These are phyloP conservation scores for Monilinia vaccinii-corymbosi DNA, from an alignment of 2,329 filamentous ascomycete species.

Conservation along the genomic window DNA sequence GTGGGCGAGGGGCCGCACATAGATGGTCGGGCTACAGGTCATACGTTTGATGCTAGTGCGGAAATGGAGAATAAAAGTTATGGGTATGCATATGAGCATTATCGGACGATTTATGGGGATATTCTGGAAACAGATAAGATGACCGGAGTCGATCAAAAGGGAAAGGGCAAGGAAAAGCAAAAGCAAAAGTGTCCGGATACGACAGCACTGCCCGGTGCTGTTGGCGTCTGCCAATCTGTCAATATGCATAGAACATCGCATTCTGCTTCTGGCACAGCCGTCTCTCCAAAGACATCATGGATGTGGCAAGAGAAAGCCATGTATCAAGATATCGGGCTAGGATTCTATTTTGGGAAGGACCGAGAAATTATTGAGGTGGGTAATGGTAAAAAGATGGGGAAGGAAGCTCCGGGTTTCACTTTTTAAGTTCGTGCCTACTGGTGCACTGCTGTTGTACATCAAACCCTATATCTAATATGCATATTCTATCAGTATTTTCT, in stretches of 20 bases:
- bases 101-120: slow-evolving; percentile 10
- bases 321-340: slow-evolving; percentile 22
- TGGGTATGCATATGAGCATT: not conserved
- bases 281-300: slow-evolving; percentile 11
- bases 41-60: not conserved
- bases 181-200: not conserved
- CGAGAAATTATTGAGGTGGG: not conserved
- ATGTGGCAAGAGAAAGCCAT: slow-evolving; percentile 23
- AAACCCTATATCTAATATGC: not conserved
- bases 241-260: not conserved
- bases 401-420: not conserved
- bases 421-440: not conserved
- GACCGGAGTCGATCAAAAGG: slow-evolving; percentile 20
- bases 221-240: not conserved
- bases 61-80: not conserved
- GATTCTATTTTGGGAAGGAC: slow-evolving; percentile 22
- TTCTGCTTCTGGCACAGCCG: not conserved
- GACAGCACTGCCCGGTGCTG: not conserved
- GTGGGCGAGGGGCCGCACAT: slow-evolving; percentile 25
- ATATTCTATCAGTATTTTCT: not conserved
- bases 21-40: slow-evolving; percentile 20
- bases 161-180: slow-evolving; percentile 21
- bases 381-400: not conserved
- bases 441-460: not conserved
- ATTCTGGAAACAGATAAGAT: slow-evolving; percentile 18